These are phyloP conservation scores for Alternaria hordeiaustralica DNA, from an alignment of 2,329 filamentous ascomycete species.

Conservation along the genomic window DNA sequence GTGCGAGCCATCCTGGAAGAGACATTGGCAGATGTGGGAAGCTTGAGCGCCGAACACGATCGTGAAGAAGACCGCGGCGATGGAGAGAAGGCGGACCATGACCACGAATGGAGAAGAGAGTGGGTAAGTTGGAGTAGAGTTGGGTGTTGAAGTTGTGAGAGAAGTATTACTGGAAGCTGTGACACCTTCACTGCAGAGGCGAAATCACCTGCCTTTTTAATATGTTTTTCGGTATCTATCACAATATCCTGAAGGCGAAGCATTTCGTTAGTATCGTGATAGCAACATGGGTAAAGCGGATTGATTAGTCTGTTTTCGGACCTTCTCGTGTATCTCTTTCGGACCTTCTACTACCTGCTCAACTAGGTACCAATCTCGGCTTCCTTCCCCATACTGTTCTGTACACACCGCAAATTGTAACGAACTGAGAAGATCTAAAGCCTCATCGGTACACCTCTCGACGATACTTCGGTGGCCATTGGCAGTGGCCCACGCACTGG, in stretches of 20 bases:
- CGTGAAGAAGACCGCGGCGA: not conserved
- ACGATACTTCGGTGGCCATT: not conserved
- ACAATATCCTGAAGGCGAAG: not conserved
- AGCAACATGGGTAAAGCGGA: not conserved
- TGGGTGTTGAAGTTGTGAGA: not conserved
- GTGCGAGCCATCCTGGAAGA: not conserved
- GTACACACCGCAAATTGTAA: not conserved
- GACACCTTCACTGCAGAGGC: not conserved
- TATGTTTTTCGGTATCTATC: not conserved
- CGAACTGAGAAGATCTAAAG: not conserved
- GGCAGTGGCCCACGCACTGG: not conserved
- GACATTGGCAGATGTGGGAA: not conserved
- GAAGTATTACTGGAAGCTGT: not conserved
- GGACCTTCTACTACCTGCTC: not conserved
- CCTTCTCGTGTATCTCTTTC: not conserved
- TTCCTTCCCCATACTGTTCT: not conserved
- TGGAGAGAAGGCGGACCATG: not conserved
- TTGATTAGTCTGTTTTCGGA: not conserved
- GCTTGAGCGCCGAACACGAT: not conserved
- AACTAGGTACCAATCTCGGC: slow-evolving; percentile 1
- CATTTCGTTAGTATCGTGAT: not conserved
- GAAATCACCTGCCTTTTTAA: not conserved
- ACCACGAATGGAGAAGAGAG: not conserved
- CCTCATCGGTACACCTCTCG: not conserved
- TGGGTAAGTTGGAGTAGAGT: not conserved